These are phyloP conservation scores for Lecanicillium sp. DNA, from an alignment of 2,329 filamentous ascomycete species.

Conservation along the genomic window DNA sequence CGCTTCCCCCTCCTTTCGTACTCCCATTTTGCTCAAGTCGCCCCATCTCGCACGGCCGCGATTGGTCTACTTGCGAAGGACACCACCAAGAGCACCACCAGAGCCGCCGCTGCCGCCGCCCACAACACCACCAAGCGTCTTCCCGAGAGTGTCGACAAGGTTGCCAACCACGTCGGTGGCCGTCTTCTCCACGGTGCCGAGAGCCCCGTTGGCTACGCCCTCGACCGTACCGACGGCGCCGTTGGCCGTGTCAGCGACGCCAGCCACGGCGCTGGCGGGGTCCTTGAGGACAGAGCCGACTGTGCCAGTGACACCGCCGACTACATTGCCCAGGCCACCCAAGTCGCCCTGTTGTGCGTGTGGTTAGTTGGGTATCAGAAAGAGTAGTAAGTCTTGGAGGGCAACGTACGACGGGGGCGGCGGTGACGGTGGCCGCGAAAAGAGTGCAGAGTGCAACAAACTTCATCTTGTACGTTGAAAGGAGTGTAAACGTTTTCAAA, in stretches of 20 bases:
- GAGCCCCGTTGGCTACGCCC: background rate
- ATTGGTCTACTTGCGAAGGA: no score
- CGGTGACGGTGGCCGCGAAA: conserved; percentile 2
- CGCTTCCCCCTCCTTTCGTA: no score
- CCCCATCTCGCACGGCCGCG: no score
- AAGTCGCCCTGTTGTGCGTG: background rate
- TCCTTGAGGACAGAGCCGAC: background rate
- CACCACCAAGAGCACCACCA: no score
- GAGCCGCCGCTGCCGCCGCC: no score
- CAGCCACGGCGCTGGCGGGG: background rate
- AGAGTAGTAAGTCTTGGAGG: no score
- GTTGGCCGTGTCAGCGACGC: conserved; percentile 1
- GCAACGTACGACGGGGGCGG: conserved; percentile 1
- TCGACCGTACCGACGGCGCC: conserved; percentile 1
- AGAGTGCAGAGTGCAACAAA: conserved; percentile 1
- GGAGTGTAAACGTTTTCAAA: conserved; percentile 1
- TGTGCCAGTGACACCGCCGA: background rate
- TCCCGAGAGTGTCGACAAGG: background rate
- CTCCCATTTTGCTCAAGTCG: no score
- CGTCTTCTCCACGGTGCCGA: background rate
- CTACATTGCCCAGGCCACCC: background rate
- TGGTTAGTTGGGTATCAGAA: no score
- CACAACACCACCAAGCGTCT: background rate
- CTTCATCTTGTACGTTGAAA: conserved; percentile 5
- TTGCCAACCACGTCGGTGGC: background rate